These are phyloP conservation scores for Davidsoniella neocaledoniae DNA, from an alignment of 2,329 filamentous ascomycete species.

Conservation along the genomic window DNA sequence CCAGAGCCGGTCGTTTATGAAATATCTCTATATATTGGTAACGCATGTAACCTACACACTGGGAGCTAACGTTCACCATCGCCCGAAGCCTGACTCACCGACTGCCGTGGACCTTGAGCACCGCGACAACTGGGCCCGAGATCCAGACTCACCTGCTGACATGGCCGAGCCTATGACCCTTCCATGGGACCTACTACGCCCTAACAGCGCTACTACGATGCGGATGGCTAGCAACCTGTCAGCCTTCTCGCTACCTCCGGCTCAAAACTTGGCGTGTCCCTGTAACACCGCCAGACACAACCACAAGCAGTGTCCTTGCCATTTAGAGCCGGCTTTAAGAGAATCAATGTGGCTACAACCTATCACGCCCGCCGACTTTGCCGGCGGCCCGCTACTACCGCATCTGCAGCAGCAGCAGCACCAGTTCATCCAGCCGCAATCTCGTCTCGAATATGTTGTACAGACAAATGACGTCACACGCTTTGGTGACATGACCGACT, in stretches of 20 bases:
- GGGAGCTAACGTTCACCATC: slow-evolving; percentile 7
- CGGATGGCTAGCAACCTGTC: no score
- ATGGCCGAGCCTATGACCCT: slow-evolving; percentile 18
- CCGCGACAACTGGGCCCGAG: slow-evolving; percentile 13
- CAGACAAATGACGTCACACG: neutral
- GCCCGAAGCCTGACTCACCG: slow-evolving; percentile 4
- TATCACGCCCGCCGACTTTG: no score
- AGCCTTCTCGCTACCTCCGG: neutral
- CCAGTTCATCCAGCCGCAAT: no score
- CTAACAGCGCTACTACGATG: slow-evolving; percentile 14
- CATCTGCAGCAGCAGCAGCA: no score
- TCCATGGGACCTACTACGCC: slow-evolving; percentile 33
- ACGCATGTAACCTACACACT: neutral
- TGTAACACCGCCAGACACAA: no score
- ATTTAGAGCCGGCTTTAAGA: slow-evolving; percentile 15
- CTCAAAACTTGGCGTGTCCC: neutral
- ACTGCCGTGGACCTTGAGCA: neutral
- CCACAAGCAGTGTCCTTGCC: slow-evolving; percentile 18
- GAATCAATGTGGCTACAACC: slow-evolving; percentile 18
- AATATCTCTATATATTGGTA: slow-evolving; percentile 11
- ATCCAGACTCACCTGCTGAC: slow-evolving; percentile 16
- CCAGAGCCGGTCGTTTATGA: slow-evolving; percentile 3
- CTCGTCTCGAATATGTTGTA: slow-evolving; percentile 4
- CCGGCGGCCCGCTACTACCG: no score
- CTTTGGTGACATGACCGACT: slow-evolving; percentile 18